A percentile compares a stretch with the other conserved stretches of the same genome.
phyloP scores from a whole-genome alignment of 331 rosid genomes.

The Acacia pycnantha region DNA sequence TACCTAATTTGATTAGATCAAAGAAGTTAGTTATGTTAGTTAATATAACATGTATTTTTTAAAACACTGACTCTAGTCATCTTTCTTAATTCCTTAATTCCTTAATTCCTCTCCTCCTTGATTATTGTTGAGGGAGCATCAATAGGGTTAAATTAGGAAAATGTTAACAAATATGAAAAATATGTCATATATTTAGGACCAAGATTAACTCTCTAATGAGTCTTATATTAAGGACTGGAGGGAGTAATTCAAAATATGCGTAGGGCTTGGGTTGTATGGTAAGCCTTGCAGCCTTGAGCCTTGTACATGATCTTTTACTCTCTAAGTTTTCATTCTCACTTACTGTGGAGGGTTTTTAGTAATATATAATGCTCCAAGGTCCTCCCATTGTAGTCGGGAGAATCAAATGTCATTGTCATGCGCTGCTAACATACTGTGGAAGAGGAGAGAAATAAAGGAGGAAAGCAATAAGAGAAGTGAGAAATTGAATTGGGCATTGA shows the following conservation, averaged over 20 bases:
- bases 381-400: background rate
- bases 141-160: too few species aligned
- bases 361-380: background rate
- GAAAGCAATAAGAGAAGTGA: background rate
- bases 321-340: background rate
- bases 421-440: background rate
- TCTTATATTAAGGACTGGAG: too few species aligned
- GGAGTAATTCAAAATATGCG: background rate
- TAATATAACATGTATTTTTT: too few species aligned
- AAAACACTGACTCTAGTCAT: too few species aligned
- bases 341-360: background rate
- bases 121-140: too few species aligned
- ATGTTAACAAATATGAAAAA: too few species aligned
- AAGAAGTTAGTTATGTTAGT: too few species aligned
- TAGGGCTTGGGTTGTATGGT: background rate
- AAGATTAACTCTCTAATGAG: too few species aligned
- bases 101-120: too few species aligned
- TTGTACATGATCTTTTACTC: background rate
- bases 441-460: background rate
- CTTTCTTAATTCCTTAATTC: too few species aligned
- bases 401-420: background rate
- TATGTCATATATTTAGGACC: too few species aligned
- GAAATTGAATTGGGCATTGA: background rate
- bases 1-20: too few species aligned
- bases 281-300: background rate